phyloP scores from a whole-genome alignment of 2,329 filamentous ascomycete genomes.

The Thermothelomyces thermophilus region DNA sequence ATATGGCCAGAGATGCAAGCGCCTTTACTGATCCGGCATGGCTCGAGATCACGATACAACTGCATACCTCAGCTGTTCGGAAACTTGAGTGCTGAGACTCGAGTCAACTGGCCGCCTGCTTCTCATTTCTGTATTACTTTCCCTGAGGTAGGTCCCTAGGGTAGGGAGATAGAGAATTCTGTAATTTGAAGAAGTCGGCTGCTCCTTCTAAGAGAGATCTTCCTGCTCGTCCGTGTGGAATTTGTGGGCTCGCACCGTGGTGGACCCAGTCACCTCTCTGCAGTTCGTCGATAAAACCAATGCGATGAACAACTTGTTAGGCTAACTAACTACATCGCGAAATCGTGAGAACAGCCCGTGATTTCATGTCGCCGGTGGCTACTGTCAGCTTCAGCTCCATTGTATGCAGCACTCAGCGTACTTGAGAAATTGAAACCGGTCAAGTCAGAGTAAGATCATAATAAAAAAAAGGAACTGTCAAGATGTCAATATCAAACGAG shows the following conservation, averaged over 20 bases:
- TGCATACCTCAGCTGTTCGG: too few relatives aligned
- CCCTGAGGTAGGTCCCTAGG: too few relatives aligned
- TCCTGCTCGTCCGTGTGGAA: conserved; percentile 1
- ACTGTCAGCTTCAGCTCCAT: neutral
- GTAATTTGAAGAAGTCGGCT: too few relatives aligned
- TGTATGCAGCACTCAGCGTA: too few relatives aligned
- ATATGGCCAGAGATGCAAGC: too few relatives aligned
- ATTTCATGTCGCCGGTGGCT: conserved; percentile 1
- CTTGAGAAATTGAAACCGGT: neutral
- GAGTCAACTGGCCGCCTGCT: too few relatives aligned
- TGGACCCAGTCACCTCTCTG: neutral
- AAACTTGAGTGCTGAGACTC: too few relatives aligned
- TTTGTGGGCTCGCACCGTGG: neutral
- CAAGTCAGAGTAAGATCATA: neutral
- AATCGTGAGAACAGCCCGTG: neutral
- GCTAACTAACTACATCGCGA: too few relatives aligned
- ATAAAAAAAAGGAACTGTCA: conserved; percentile 22
- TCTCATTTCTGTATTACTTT: too few relatives aligned
- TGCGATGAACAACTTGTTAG: neutral
- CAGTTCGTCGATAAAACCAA: neutral
- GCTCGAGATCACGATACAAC: too few relatives aligned
- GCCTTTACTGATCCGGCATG: too few relatives aligned
- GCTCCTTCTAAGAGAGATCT: neutral
- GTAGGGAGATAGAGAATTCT: too few relatives aligned
- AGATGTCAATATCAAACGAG: conserved; percentile 90